Percentiles rank a stretch among this genome's conserved stretches.
These are phyloP conservation scores for Apophysomyces variabilis DNA, from an alignment of 371 early-diverging fungal species.

Conservation along the genomic window DNA sequence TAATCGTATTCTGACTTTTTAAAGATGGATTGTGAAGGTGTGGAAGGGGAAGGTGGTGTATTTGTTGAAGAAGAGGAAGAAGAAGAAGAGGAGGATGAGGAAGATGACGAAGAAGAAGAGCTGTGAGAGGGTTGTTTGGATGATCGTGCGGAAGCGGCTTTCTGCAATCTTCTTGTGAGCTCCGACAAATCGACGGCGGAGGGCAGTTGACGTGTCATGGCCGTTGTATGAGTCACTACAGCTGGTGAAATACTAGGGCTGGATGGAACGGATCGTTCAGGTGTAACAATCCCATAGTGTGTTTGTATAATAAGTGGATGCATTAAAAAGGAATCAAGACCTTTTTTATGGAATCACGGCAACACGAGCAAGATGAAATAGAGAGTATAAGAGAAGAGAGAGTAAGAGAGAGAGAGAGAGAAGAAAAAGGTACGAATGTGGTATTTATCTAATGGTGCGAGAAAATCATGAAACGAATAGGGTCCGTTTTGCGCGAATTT, in stretches of 20 bases:
- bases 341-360: background rate
- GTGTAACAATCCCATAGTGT: conserved; percentile 23
- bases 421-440: background rate
- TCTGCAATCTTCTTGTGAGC: conserved; percentile 30
- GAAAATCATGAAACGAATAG: conserved; percentile 8
- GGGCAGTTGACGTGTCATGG: conserved; percentile 34
- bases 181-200: conserved; percentile 31
- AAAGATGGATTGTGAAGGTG: conserved; percentile 42
- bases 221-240: conserved; percentile 33
- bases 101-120: background rate
- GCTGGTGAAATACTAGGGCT: conserved; percentile 38
- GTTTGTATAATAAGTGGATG: conserved; percentile 12
- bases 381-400: background rate
- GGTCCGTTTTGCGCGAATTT: conserved; percentile 8
- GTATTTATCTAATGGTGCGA: conserved; percentile 14
- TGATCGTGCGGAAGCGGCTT: conserved; percentile 16
- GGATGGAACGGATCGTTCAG: conserved; percentile 36
- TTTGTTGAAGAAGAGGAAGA: conserved; percentile 9
- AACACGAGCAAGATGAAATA: conserved; percentile 1
- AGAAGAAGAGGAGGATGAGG: conserved; percentile 8
- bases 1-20: conserved; percentile 45
- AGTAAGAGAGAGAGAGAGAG: background rate
- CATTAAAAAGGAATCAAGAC: background rate
- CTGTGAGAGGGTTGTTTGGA: background rate
- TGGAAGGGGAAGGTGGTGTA: conserved; percentile 2